A percentile compares a stretch with the other conserved stretches of the same genome.
phyloP scores from a whole-genome alignment of 179 eudicot species.

The Silene coronaria region DNA sequence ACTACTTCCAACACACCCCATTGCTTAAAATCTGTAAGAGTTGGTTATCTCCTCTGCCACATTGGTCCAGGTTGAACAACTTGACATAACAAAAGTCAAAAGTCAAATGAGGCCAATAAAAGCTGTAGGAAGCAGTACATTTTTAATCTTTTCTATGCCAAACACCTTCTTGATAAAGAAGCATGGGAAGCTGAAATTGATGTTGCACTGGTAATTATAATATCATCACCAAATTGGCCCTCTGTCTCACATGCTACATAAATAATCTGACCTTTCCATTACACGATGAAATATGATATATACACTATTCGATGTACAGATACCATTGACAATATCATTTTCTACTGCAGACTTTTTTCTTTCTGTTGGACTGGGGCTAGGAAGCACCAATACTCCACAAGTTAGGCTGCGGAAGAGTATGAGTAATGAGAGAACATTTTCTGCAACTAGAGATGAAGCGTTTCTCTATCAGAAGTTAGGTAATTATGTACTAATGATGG shows the following conservation, averaged over 20 bases:
- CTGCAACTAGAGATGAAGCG: slow-evolving; percentile 57
- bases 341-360: slow-evolving; percentile 75
- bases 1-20: too few species aligned
- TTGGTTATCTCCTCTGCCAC: too few species aligned
- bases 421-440: slow-evolving; percentile 92
- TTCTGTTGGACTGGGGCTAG: slow-evolving; percentile 84
- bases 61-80: too few species aligned
- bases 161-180: not conserved
- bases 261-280: not conserved
- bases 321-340: slow-evolving; percentile 16
- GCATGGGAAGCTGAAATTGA: not conserved
- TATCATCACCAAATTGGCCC: not conserved
- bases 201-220: not conserved
- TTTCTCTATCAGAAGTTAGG: slow-evolving; percentile 64
- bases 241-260: not conserved
- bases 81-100: too few species aligned
- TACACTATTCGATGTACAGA: not conserved
- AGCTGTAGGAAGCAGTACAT: too few species aligned
- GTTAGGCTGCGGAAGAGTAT: slow-evolving; percentile 66
- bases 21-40: too few species aligned
- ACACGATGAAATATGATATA: not conserved
- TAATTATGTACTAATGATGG: slow-evolving; percentile 19
- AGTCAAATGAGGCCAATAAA: too few species aligned
- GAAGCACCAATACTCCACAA: slow-evolving; percentile 72
- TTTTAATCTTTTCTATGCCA: not conserved